These are phyloP conservation scores for Gaultheria prostrata DNA, from an alignment of 148 eudicot species.

Conservation along the genomic window DNA sequence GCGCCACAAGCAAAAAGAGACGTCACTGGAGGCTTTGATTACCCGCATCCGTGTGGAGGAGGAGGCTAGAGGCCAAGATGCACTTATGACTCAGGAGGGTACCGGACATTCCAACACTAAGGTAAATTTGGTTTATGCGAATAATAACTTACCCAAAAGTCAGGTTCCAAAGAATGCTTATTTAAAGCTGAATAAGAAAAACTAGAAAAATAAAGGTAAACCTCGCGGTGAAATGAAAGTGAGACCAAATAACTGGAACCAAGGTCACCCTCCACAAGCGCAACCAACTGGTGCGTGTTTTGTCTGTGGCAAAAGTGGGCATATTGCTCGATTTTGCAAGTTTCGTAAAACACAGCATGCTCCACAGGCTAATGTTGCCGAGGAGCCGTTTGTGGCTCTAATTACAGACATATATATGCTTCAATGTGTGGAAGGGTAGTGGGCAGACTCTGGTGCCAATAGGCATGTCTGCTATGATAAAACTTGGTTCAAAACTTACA, in stretches of 20 bases:
- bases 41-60: neutral
- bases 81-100: too few species aligned
- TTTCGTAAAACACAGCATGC: neutral
- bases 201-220: neutral
- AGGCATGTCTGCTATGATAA: neutral
- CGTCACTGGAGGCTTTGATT: too few species aligned
- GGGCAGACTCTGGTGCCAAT: neutral
- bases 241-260: neutral
- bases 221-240: neutral
- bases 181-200: neutral
- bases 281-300: neutral
- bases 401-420: neutral
- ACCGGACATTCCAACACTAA: neutral
- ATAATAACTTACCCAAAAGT: neutral
- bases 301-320: neutral
- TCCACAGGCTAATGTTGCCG: neutral
- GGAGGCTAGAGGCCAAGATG: conserved; percentile 2
- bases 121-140: neutral
- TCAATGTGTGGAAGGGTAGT: neutral
- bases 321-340: neutral
- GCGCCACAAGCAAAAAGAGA: too few species aligned
- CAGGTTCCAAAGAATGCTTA: neutral
- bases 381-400: neutral
- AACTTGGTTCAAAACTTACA: neutral
- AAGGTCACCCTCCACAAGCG: neutral